Conservation (phyloP, 192 early-diverging fungal species). For the Coemansia sp. region DNA sequence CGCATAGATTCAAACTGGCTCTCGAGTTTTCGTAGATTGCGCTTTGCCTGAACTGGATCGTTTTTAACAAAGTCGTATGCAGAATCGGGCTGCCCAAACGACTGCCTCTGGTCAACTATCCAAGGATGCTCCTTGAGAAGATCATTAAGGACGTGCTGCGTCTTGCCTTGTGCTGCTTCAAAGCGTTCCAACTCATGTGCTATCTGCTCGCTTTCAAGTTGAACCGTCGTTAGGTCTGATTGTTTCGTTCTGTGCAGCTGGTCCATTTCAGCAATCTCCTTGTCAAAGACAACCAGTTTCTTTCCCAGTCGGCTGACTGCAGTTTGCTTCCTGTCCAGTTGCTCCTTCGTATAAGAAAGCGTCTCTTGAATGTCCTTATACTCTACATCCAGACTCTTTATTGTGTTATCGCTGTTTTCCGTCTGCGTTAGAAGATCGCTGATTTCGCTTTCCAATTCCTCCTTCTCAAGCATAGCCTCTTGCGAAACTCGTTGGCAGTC, state of each 20-base stretch:
- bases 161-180: slow-evolving; percentile 60
- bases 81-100: slow-evolving; percentile 81
- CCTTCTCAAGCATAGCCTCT: slow-evolving; percentile 46
- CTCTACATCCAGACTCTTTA: slow-evolving; percentile 55
- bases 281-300: slow-evolving; percentile 72
- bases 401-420: slow-evolving; percentile 23
- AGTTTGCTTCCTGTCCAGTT: slow-evolving; percentile 57
- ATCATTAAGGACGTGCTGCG: slow-evolving; percentile 49
- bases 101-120: slow-evolving; percentile 88
- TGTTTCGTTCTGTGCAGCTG: slow-evolving; percentile 66
- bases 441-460: slow-evolving; percentile 51
- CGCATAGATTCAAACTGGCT: slow-evolving; percentile 78
- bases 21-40: slow-evolving; percentile 73
- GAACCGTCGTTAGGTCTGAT: slow-evolving; percentile 64
- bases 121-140: slow-evolving; percentile 70
- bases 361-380: slow-evolving; percentile 54
- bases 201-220: slow-evolving; percentile 81
- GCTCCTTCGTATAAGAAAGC: slow-evolving; percentile 46
- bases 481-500: slow-evolving; percentile 44
- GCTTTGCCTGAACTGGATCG: slow-evolving; percentile 73
- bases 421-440: slow-evolving; percentile 30
- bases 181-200: slow-evolving; percentile 75
- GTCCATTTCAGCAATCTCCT: slow-evolving; percentile 74
- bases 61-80: slow-evolving; percentile 82
- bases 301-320: slow-evolving; percentile 66